Conservation (phyloP, 2,329 filamentous ascomycete species). For the Pseudogymnoascus sp. region DNA sequence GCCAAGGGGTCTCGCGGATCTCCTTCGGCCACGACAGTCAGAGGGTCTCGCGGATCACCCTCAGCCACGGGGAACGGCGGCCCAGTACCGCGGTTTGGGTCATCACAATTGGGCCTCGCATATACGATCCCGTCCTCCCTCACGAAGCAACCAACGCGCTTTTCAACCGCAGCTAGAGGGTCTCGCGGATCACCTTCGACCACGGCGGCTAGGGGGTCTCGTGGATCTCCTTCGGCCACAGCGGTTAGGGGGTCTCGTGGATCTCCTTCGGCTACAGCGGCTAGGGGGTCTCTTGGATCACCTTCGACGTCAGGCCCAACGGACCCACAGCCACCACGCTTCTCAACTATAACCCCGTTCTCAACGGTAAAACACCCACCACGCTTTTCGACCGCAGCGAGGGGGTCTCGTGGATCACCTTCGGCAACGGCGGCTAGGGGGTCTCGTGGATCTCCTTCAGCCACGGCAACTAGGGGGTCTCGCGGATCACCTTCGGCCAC, state of each 20-base stretch:
- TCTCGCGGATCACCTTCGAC: too few relatives aligned
- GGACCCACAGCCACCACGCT: background rate
- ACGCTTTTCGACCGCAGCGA: background rate
- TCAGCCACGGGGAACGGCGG: constrained; percentile 30
- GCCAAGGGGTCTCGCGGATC: too few relatives aligned
- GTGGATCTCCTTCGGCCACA: too few relatives aligned
- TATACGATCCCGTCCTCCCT: background rate
- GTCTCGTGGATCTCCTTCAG: too few relatives aligned
- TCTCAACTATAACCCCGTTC: background rate
- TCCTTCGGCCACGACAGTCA: background rate
- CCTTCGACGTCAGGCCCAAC: background rate
- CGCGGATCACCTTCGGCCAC: too few relatives aligned
- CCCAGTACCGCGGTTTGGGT: background rate
- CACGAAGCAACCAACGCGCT: background rate
- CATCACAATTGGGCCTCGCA: background rate
- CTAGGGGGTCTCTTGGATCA: background rate
- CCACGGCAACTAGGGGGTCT: too few relatives aligned
- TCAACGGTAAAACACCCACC: background rate
- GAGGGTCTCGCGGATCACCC: too few relatives aligned
- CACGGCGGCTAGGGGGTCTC: too few relatives aligned
- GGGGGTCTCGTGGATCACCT: too few relatives aligned
- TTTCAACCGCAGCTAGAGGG: background rate
- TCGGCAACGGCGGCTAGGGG: background rate
- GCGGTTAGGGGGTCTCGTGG: background rate
- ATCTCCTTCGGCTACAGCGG: too few relatives aligned